Evolutionary conservation across 805 yeast species (phyloP), one percentile per base, ranked within the genome.

Genomic region (Teunomyces atbi): DNA sequence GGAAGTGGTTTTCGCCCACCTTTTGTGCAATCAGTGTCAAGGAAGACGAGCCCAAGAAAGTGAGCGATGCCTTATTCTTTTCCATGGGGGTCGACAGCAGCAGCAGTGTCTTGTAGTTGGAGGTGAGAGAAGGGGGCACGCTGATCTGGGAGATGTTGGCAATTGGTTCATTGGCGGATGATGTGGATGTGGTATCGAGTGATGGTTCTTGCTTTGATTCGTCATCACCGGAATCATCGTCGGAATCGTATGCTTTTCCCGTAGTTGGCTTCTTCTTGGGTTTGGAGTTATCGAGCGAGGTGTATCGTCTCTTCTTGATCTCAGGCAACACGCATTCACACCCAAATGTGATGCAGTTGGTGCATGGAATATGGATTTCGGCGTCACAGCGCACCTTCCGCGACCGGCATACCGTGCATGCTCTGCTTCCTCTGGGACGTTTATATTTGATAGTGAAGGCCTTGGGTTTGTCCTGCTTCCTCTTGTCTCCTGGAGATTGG

Each of bases 311-410:
- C 66, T 62, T 79, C 57, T 73, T 82, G 23, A 74, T 77, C 52
- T 79, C 85, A 1, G 90, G 91, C 43, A 85, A 72, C 28, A 71
- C 68, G 66, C 91, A 88, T 42, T 82, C 88, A 56, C 88, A 78
- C 6, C 86, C 84, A 62, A 84, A 85, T 3, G 86, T 83, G 29
- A 78, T 71, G 59, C 92, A 85, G 61, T 85, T 85, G 18, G 90
- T 77, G 50, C 76, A 71, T 3, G 77, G 77, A 13, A 71, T 71
- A 52, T 70, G 76, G 34, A 71, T 71, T 50, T 71, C 84, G 10
- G 85, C 87, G 58, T 84, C 89, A 65, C 95, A 86, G 29, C 90
- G 77, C n/a, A 86, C 94, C 56, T 86, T 86, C 29, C 94, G 71
- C 6, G 84, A 77, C 45, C 89, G 82, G 58, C 94, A 87, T n/a